Evolutionary conservation across 352 stramenopile species (phyloP), one percentile per base, ranked within the genome.

Genomic region (Poterioochromonas sp.): DNA sequence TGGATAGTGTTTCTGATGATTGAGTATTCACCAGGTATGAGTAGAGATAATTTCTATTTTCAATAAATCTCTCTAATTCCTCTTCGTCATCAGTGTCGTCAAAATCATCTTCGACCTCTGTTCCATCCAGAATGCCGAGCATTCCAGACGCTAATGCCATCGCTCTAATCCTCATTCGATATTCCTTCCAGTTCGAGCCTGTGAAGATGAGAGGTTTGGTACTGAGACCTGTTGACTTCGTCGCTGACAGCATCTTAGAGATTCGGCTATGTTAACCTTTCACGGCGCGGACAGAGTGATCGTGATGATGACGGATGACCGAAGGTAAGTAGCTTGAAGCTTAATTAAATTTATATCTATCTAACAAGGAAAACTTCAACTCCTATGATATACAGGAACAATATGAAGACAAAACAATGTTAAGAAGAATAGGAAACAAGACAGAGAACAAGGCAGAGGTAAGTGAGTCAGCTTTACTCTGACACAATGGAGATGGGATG

Each of bases 41-140:
- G 47, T 58, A 58, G 47, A 58, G 47, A 58, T 58, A 58, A 58
- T 58, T 58, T 58, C 47, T 58, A 26, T 58, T 58, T 58, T 58
- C 47, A 58, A 58, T 58, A 58, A 58, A 58, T 58, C 47, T 58
- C 47, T 58, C 47, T 58, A 58, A 58, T 58, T 58, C 47, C 47
- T 58, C 47, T 58, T 58, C 47, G 47, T 58, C 47, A 58, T 58
- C 47, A 58, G 47, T 58, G 47, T 58, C 47, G 47, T 58, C 47
- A 58, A 58, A 58, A 58, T 58, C 47, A 58, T 58, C 47, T 58
- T 58, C 47, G 47, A 58, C 47, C 47, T 58, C 47, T 58, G 47
- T 58, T 58, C 47, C 47, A 58, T 58, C 47, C 47, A 58, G 47
- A 58, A 58, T 58, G 47, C 47, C 47, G 47, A 58, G 47, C 47